Conservation (phyloP, 2,329 filamentous ascomycete genomes). For the Aureobasidium musti region DNA sequence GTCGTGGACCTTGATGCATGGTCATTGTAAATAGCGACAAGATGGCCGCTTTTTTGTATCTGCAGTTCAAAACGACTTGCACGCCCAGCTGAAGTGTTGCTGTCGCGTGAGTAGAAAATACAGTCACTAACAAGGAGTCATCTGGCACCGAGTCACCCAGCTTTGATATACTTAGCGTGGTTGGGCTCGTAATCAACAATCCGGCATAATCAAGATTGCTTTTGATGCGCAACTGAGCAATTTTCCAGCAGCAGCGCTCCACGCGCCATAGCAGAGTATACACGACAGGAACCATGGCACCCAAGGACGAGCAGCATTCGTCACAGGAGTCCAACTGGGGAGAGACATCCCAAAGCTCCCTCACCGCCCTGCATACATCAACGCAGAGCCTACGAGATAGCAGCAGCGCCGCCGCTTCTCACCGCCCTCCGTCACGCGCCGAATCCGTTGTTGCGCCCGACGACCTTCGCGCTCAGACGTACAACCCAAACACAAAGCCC, state of each 20-base stretch:
- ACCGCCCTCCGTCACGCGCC: conserved; percentile 20
- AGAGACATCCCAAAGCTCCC: conserved; percentile 25
- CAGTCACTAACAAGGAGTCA: conserved; percentile 3
- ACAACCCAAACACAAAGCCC: background rate
- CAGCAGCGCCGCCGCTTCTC: background rate
- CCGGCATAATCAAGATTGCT: conserved; percentile 9
- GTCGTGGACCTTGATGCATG: conserved; percentile 10
- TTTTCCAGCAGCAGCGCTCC: conserved; percentile 9
- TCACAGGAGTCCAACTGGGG: conserved; percentile 5
- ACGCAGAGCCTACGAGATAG: conserved; percentile 17
- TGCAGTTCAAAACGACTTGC: conserved; percentile 7
- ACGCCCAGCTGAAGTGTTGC: background rate
- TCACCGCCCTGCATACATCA: conserved; percentile 11
- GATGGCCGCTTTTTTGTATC: conserved; percentile 2
- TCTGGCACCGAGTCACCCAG: conserved; percentile 13
- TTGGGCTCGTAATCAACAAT: conserved; percentile 21
- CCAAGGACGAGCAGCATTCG: conserved; percentile 19
- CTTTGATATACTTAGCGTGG: conserved; percentile 22
- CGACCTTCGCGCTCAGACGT: conserved; percentile 10
- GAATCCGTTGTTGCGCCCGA: conserved; percentile 16
- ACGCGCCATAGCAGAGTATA: background rate
- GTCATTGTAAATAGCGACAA: conserved; percentile 15
- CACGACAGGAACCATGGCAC: conserved; percentile 10
- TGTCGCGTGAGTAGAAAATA: background rate
- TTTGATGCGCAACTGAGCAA: conserved; percentile 17